Evolutionary conservation across 177 flowering plant species (phyloP).

Genomic region (Viscum album): DNA sequence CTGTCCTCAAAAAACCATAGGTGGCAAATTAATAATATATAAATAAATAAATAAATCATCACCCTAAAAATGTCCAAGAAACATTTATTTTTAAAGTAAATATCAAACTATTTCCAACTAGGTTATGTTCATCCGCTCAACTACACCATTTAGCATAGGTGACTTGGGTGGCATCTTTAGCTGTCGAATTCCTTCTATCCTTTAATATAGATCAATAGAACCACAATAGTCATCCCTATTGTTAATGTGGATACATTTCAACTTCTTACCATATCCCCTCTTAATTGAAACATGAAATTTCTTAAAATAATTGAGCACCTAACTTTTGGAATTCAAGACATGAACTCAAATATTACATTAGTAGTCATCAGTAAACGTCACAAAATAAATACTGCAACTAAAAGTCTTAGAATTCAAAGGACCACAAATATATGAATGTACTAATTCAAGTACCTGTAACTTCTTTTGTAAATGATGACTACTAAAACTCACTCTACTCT

Average conservation of each 20-base stretch:
- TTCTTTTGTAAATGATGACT: conserved; percentile 4
- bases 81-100: too few species aligned
- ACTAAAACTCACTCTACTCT: conserved; percentile 9
- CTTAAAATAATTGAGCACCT: conserved; percentile 11
- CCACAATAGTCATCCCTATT: conserved; percentile 12
- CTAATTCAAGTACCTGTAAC: conserved; percentile 5
- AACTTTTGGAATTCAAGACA: too few species aligned
- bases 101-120: too few species aligned
- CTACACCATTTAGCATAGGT: too few species aligned
- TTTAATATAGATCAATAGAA: conserved; percentile 10
- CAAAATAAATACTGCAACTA: conserved; percentile 15
- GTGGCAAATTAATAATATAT: too few species aligned
- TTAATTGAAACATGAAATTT: conserved; percentile 11
- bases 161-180: not conserved
- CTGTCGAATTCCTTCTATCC: not conserved
- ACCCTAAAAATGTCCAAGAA: too few species aligned
- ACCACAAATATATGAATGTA: conserved; percentile 12
- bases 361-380: too few species aligned
- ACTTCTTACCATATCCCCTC: not conserved
- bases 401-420: too few species aligned
- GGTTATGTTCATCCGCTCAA: too few species aligned
- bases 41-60: too few species aligned
- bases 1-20: too few species aligned
- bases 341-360: conserved; percentile 13
- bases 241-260: conserved; percentile 8